Evolutionary conservation across 2,329 filamentous ascomycete species (phyloP).

Genomic region (Calonectria honghensis): DNA sequence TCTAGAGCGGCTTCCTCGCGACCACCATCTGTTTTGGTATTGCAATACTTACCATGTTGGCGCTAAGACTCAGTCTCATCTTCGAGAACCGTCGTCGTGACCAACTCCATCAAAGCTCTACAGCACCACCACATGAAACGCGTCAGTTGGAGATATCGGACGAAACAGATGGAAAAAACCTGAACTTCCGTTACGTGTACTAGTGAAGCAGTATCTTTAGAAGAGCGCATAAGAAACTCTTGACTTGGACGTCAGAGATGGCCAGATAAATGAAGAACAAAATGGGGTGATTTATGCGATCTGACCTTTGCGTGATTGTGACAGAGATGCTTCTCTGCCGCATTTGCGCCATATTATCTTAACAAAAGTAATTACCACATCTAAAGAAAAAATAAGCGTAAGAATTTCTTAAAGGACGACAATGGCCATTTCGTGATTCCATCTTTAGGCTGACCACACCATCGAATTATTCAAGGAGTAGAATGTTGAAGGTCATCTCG

Average conservation of each 20-base stretch:
- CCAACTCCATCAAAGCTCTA: slow-evolving; percentile 26
- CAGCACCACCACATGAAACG: neutral
- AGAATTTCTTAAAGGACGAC: too few species aligned
- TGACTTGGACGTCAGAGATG: neutral
- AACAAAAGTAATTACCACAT: too few species aligned
- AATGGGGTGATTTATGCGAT: neutral
- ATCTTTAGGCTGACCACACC: too few species aligned
- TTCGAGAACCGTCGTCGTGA: slow-evolving; percentile 47
- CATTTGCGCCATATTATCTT: too few species aligned
- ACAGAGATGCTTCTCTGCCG: too few species aligned
- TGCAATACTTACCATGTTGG: slow-evolving; percentile 43
- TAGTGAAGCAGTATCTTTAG: slow-evolving; percentile 1
- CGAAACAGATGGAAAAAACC: slow-evolving; percentile 46
- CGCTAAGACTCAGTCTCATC: slow-evolving; percentile 41
- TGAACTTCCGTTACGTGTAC: slow-evolving; percentile 50
- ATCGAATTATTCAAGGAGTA: too few species aligned
- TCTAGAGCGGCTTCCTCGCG: slow-evolving; percentile 49
- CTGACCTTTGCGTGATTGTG: too few species aligned
- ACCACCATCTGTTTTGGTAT: slow-evolving; percentile 49
- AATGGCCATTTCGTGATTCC: too few species aligned
- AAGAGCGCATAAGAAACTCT: neutral
- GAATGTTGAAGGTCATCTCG: too few species aligned
- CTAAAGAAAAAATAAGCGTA: too few species aligned
- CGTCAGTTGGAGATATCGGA: slow-evolving; percentile 46
- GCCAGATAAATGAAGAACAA: neutral